Percentiles rank a stretch among this genome's conserved stretches.
phyloP scores from a whole-genome alignment of 176 grass and related monocot species.

The Elymus sibiricus region DNA sequence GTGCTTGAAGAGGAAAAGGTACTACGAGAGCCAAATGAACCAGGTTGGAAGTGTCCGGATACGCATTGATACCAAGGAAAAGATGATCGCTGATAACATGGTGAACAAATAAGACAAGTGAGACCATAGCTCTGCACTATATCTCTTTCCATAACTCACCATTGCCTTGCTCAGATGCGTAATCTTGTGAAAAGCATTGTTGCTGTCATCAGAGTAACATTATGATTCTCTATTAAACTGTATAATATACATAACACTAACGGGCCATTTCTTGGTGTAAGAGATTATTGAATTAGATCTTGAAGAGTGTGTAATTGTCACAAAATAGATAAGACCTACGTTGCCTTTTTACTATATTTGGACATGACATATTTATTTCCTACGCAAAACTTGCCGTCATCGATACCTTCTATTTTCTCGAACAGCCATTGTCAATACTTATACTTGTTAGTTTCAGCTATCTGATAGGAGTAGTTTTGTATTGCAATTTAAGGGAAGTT shows the following conservation, averaged over 20 bases:
- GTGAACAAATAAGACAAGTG: slow-evolving; percentile 38
- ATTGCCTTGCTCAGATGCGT: slow-evolving; percentile 22
- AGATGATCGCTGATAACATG: slow-evolving; percentile 34
- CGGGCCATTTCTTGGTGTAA: not conserved
- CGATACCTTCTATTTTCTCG: not conserved
- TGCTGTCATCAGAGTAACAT: not conserved
- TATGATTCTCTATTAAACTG: slow-evolving; percentile 1
- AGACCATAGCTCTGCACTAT: slow-evolving; percentile 2
- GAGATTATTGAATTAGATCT: not conserved
- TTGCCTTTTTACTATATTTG: not conserved
- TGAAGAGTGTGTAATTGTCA: not conserved
- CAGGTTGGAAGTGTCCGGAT: slow-evolving; percentile 69
- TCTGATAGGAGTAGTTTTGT: not conserved
- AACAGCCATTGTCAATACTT: not conserved
- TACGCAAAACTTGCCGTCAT: not conserved
- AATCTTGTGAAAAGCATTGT: not conserved
- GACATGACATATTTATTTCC: not conserved
- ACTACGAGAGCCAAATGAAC: slow-evolving; percentile 83
- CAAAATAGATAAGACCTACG: not conserved
- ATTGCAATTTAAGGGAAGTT: not conserved
- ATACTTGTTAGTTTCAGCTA: not conserved
- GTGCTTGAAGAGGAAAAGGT: slow-evolving; percentile 92
- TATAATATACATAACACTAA: not conserved
- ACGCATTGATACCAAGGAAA: slow-evolving; percentile 65
- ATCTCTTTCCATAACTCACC: not conserved